Conservation (phyloP, 2,329 filamentous ascomycete species). For the Monosporascus sp. region DNA sequence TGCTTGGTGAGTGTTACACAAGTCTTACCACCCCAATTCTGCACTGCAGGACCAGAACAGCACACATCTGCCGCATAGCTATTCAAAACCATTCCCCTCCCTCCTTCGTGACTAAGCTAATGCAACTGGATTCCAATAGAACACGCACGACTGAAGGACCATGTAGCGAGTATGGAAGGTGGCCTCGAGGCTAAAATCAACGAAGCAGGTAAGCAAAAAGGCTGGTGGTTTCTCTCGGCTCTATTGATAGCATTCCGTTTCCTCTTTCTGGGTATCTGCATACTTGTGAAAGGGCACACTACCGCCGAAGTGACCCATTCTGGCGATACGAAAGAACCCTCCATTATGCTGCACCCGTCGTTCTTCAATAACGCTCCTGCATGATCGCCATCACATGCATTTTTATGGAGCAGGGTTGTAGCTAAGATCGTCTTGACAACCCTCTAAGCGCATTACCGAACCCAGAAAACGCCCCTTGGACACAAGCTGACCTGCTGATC, state of each 20-base stretch:
- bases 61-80: constrained; percentile 16
- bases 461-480: constrained; percentile 3
- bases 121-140: constrained; percentile 46
- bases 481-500: constrained; percentile 15
- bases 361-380: constrained; percentile 23
- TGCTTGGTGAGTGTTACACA: constrained; percentile 62
- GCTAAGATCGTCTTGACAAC: constrained; percentile 1
- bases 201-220: constrained; percentile 73
- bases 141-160: constrained; percentile 88
- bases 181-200: constrained; percentile 85
- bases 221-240: constrained; percentile 23
- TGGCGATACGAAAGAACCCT: constrained; percentile 6
- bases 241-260: constrained; percentile 21
- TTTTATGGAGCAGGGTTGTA: constrained; percentile 2
- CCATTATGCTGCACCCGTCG: neutral
- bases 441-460: constrained; percentile 2
- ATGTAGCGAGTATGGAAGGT: constrained; percentile 79
- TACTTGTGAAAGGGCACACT: constrained; percentile 12
- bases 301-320: constrained; percentile 11
- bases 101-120: constrained; percentile 30
- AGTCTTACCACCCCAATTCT: constrained; percentile 12
- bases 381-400: constrained; percentile 29
- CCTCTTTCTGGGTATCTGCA: constrained; percentile 21
- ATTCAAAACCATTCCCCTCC: constrained; percentile 9
- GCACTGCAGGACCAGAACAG: constrained; percentile 15